Conservation (phyloP, 2,329 filamentous ascomycete species). For the Teratosphaeria zuluensis region DNA sequence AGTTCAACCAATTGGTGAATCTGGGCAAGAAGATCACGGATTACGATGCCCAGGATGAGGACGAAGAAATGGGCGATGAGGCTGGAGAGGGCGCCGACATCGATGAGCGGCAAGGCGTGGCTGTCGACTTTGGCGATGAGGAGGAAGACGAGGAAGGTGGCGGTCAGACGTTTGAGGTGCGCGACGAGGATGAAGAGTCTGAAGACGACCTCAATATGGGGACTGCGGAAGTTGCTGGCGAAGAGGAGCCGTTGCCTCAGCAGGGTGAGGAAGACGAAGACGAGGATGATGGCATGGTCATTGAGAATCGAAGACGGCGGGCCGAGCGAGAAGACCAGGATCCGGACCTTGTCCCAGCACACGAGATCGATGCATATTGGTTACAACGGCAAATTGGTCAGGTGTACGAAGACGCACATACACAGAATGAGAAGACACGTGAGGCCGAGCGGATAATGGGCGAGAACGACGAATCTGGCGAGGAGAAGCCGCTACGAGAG, state of each 20-base stretch:
- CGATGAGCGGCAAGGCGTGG: constrained; percentile 91
- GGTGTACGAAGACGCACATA: constrained; percentile 83
- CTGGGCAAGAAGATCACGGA: constrained; percentile 98
- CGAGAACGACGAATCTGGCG: constrained; percentile 59
- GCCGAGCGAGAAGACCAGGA: constrained; percentile 40
- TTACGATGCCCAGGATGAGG: constrained; percentile 92
- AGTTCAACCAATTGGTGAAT: constrained; percentile 95
- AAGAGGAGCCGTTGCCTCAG: constrained; percentile 36
- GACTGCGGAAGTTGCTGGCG: constrained; percentile 26
- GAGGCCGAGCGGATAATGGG: constrained; percentile 75
- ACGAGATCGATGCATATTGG: constrained; percentile 97
- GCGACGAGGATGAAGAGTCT: constrained; percentile 67
- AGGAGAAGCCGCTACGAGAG: constrained; percentile 78
- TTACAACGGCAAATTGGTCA: constrained; percentile 83
- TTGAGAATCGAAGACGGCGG: constrained; percentile 56
- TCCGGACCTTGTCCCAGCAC: constrained; percentile 57
- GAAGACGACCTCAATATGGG: constrained; percentile 53
- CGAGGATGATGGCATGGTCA: constrained; percentile 72
- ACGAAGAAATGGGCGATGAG: constrained; percentile 70
- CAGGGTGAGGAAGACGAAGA: constrained; percentile 41
- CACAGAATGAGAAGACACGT: constrained; percentile 84
- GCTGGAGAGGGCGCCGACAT: constrained; percentile 63
- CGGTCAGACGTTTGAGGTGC: constrained; percentile 71
- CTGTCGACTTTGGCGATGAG: constrained; percentile 90
- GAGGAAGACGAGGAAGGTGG: constrained; percentile 69